Evolutionary conservation across 106 monocot genomes (phyloP).

Genomic region (Phalaenopsis equestris): DNA sequence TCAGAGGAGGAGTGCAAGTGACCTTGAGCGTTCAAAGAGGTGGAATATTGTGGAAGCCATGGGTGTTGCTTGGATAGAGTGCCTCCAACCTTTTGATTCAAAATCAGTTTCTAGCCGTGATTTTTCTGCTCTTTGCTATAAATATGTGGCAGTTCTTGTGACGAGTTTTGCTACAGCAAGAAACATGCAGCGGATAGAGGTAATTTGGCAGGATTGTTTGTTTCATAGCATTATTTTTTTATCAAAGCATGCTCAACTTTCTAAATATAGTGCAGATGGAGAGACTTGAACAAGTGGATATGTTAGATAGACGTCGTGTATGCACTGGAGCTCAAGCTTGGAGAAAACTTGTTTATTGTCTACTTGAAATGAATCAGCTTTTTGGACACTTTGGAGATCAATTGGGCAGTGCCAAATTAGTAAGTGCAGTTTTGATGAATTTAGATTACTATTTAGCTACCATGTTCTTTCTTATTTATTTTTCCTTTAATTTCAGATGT

Average conservation of each 20-base stretch:
- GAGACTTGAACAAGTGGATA: conserved; percentile 59
- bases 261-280: conserved; percentile 55
- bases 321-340: conserved; percentile 59
- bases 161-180: conserved; percentile 80
- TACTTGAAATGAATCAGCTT: conserved; percentile 66
- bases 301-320: conserved; percentile 37
- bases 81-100: conserved; percentile 60
- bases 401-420: conserved; percentile 4
- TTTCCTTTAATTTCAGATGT: not conserved
- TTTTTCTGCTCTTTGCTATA: conserved; percentile 70
- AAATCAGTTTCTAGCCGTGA: conserved; percentile 67
- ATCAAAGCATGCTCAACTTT: not conserved
- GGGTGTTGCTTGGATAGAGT: conserved; percentile 88
- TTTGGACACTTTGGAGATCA: conserved; percentile 60
- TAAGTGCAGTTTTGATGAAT: not conserved
- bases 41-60: conserved; percentile 92
- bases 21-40: conserved; percentile 79
- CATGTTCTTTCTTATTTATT: not conserved
- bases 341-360: conserved; percentile 74
- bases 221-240: not conserved
- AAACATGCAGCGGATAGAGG: conserved; percentile 86
- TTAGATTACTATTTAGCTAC: not conserved
- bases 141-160: conserved; percentile 83
- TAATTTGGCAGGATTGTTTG: conserved; percentile 15
- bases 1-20: conserved; percentile 75